Conservation (phyloP, 768 basidiomycete species). For the Psilocybe sp. region DNA sequence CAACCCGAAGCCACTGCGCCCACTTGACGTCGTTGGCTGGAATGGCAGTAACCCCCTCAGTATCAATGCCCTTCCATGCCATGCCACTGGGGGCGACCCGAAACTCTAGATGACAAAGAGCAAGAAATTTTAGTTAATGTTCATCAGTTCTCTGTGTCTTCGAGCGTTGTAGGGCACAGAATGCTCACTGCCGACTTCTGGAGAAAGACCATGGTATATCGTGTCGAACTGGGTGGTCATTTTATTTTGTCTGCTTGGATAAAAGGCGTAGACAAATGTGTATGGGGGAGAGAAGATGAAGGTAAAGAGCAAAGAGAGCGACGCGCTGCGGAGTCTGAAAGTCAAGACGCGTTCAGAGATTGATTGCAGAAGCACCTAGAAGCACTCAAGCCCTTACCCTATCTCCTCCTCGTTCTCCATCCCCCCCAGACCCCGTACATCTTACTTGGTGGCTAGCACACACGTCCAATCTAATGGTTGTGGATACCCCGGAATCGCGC, state of each 20-base stretch:
- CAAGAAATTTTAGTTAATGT: constrained; percentile 11
- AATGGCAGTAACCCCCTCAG: constrained; percentile 60
- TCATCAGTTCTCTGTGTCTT: not conserved
- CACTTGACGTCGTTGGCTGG: constrained; percentile 77
- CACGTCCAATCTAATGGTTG: constrained; percentile 3
- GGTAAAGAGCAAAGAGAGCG: constrained; percentile 18
- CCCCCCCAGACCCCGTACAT: not conserved
- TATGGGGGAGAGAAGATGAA: constrained; percentile 11
- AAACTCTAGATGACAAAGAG: constrained; percentile 52
- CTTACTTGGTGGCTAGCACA: not conserved
- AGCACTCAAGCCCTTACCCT: not conserved
- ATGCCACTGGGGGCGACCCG: constrained; percentile 88
- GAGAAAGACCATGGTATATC: constrained; percentile 71
- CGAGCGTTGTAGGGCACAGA: not conserved
- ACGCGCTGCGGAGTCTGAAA: constrained; percentile 47
- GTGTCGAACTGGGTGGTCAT: constrained; percentile 80
- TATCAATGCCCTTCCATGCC: constrained; percentile 88
- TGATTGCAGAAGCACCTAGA: not conserved
- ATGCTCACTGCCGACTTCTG: constrained; percentile 83
- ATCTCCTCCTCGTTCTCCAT: constrained; percentile 6
- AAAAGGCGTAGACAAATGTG: not conserved
- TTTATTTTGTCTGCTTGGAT: not conserved
- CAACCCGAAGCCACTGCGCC: constrained; percentile 90
- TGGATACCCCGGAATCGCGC: constrained; percentile 57
- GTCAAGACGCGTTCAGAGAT: constrained; percentile 27